A percentile compares a stretch with the other conserved stretches of the same genome.
phyloP scores from a whole-genome alignment of 495 filamentous ascomycete genomes.

The Talaromyces borbonicus region DNA sequence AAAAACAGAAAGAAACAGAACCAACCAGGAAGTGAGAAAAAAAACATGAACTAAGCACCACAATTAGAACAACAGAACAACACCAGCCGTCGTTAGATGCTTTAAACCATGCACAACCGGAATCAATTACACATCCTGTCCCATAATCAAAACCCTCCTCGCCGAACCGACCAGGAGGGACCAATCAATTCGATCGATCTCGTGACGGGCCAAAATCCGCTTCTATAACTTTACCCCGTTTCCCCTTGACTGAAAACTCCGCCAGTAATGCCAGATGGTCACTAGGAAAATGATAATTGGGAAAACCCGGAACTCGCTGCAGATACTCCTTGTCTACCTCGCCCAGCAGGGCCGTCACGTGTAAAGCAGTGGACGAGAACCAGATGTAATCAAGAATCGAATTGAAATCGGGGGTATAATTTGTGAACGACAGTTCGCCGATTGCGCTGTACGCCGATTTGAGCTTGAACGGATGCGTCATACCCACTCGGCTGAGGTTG shows the following conservation, averaged over 20 bases:
- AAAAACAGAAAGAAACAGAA: constrained; percentile 16
- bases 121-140: constrained; percentile 35
- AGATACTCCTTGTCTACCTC: constrained; percentile 88
- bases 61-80: constrained; percentile 6
- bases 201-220: constrained; percentile 52
- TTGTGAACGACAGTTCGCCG: constrained; percentile 85
- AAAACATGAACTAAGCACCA: not conserved
- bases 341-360: constrained; percentile 78
- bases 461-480: constrained; percentile 87
- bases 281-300: constrained; percentile 94
- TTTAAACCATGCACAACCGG: constrained; percentile 7
- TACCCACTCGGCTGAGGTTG: constrained; percentile 82
- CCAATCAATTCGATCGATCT: constrained; percentile 31
- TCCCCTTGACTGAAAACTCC: constrained; percentile 86
- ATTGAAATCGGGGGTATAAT: constrained; percentile 86
- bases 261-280: constrained; percentile 90
- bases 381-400: constrained; percentile 95
- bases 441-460: constrained; percentile 73
- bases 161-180: too few relatives aligned
- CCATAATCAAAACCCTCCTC: too few relatives aligned
- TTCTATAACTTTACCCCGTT: constrained; percentile 68
- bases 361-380: constrained; percentile 86
- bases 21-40: not conserved
- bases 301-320: constrained; percentile 84
- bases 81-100: constrained; percentile 9